Conservation (phyloP, 148 eudicot species). For the Nepenthes gracilis region DNA sequence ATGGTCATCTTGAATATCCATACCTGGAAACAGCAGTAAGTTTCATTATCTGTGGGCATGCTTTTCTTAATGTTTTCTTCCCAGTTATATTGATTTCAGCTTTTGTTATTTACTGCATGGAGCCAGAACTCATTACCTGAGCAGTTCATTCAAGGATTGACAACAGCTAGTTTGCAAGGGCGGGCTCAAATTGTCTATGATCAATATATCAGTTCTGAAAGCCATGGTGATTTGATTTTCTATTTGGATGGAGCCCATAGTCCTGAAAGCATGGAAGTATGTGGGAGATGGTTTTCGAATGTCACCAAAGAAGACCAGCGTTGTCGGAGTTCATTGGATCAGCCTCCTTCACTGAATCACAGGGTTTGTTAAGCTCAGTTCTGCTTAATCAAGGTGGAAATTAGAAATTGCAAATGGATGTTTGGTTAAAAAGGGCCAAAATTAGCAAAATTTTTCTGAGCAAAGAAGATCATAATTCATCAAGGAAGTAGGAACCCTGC, state of each 20-base stretch:
- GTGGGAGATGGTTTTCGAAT: conserved; percentile 82
- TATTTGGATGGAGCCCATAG: conserved; percentile 98
- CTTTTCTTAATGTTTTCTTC: neutral
- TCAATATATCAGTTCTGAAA: conserved; percentile 39
- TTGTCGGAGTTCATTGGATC: conserved; percentile 10
- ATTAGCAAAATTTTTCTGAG: too few relatives aligned
- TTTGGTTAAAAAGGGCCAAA: neutral
- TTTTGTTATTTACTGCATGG: conserved; percentile 11
- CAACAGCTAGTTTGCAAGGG: conserved; percentile 72
- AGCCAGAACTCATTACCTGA: conserved; percentile 66
- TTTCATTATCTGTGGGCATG: conserved; percentile 6
- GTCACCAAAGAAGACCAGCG: conserved; percentile 40
- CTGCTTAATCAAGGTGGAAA: neutral
- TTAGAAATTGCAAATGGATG: neutral
- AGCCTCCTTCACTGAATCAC: conserved; percentile 13
- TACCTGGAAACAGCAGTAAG: conserved; percentile 43
- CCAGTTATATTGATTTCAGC: neutral
- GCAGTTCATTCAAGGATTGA: conserved; percentile 71
- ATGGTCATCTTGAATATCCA: conserved; percentile 52
- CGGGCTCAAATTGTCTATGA: conserved; percentile 84
- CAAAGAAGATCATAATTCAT: too few relatives aligned
- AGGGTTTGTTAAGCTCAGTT: conserved; percentile 1
- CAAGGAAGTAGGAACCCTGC: too few relatives aligned
- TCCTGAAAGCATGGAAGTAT: conserved; percentile 99
- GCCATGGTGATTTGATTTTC: conserved; percentile 58